Evolutionary conservation across 129 eudicot species (phyloP).

Genomic region (Escallonia herrerae): DNA sequence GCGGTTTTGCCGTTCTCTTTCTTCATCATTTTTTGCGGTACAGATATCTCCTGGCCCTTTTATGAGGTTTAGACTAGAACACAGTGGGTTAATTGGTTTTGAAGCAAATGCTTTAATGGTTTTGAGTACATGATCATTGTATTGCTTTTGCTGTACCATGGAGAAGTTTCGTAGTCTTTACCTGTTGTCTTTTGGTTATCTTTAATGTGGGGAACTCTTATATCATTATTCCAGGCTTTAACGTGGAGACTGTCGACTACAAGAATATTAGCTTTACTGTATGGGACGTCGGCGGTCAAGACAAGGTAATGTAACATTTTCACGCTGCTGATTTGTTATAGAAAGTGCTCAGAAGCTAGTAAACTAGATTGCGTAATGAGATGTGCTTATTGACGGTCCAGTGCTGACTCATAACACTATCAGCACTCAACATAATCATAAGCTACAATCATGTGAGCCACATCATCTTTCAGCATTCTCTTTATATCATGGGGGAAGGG

Average conservation of each 20-base stretch:
- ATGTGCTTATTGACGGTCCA: conserved; percentile 29
- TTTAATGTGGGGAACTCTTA: not conserved
- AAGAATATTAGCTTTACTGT: conserved; percentile 50
- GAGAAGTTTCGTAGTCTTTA: too few relatives aligned
- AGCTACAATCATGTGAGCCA: conserved; percentile 12
- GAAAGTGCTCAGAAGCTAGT: not conserved
- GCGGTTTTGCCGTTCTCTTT: too few relatives aligned
- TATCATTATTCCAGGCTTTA: conserved; percentile 26
- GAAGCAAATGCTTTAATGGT: not conserved
- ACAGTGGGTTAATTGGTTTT: too few relatives aligned
- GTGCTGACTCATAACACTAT: conserved; percentile 14
- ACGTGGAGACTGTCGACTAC: conserved; percentile 50
- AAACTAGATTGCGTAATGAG: not conserved
- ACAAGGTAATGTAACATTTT: conserved; percentile 24
- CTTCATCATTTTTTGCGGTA: too few relatives aligned
- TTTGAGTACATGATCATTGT: not conserved
- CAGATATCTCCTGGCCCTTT: too few relatives aligned
- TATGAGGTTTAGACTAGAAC: too few relatives aligned
- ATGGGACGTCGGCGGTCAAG: conserved; percentile 64
- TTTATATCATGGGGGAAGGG: conserved; percentile 3
- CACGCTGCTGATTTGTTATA: not conserved
- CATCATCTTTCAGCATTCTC: conserved; percentile 11
- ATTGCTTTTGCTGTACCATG: not conserved
- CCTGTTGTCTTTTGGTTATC: too few relatives aligned
- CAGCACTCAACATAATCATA: conserved; percentile 27